A percentile compares a stretch with the other conserved stretches of the same genome.
Conservation (phyloP, 805 yeast genomes). For the Torulaspora quercuum region DNA sequence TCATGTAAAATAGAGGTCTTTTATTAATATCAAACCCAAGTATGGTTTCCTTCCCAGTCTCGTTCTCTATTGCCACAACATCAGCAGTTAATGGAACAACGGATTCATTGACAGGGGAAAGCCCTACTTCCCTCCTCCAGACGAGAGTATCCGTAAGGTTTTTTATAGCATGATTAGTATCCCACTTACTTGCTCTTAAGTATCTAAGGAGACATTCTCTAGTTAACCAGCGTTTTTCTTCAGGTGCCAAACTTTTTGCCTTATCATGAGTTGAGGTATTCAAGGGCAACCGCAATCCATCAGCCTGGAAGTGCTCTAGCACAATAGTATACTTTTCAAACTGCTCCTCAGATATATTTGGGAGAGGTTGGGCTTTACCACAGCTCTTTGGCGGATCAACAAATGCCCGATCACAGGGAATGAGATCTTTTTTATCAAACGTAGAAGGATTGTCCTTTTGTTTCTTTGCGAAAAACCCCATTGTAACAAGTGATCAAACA, state of each 20-base stretch:
- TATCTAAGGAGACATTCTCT: conserved; percentile 52
- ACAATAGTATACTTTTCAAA: conserved; percentile 19
- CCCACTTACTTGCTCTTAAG: conserved; percentile 52
- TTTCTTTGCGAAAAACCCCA: conserved; percentile 32
- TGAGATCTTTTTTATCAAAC: conserved; percentile 19
- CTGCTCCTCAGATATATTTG: conserved; percentile 23
- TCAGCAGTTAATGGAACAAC: conserved; percentile 39
- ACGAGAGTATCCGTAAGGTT: conserved; percentile 46
- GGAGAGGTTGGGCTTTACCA: conserved; percentile 19
- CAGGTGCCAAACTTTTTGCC: conserved; percentile 36
- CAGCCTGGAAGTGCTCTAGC: conserved; percentile 22
- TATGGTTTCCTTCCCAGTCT: conserved; percentile 52
- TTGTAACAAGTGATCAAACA: too few relatives aligned
- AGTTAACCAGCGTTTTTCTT: conserved; percentile 41
- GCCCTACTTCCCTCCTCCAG: conserved; percentile 56
- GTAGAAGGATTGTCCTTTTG: conserved; percentile 11
- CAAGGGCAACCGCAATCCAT: conserved; percentile 21
- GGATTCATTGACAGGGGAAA: conserved; percentile 38
- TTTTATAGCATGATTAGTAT: conserved; percentile 42
- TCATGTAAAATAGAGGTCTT: conserved; percentile 51
- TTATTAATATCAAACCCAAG: conserved; percentile 53
- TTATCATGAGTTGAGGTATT: conserved; percentile 40
- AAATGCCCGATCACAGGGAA: conserved; percentile 24
- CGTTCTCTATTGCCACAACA: conserved; percentile 45
- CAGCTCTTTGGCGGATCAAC: conserved; percentile 25